Evolutionary conservation across 495 filamentous ascomycete species (phyloP).

Genomic region (Neurospora sublineolata): DNA sequence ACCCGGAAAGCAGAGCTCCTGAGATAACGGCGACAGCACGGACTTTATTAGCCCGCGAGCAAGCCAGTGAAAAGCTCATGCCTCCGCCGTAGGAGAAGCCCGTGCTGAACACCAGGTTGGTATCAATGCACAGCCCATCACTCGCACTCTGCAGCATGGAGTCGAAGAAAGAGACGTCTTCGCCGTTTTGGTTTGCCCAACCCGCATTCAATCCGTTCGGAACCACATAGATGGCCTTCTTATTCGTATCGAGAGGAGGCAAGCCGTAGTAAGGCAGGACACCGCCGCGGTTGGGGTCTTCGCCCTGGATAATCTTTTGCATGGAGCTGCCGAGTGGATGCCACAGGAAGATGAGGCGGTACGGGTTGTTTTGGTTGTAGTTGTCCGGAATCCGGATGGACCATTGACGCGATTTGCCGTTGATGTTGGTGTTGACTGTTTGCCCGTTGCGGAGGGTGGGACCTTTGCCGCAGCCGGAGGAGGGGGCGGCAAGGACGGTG

Average conservation of each 20-base stretch:
- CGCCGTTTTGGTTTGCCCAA: conserved; percentile 32
- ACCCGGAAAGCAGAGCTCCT: conserved; percentile 23
- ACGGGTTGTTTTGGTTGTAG: conserved; percentile 31
- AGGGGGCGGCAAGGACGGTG: conserved; percentile 2
- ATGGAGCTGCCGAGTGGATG: conserved; percentile 31
- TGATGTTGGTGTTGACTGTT: conserved; percentile 19
- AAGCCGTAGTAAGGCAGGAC: conserved; percentile 32
- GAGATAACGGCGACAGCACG: conserved; percentile 35
- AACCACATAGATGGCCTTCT: conserved; percentile 29
- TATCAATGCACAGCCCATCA: conserved; percentile 34
- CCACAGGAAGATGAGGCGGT: conserved; percentile 32
- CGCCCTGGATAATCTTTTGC: conserved; percentile 27
- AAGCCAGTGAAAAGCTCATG: conserved; percentile 38
- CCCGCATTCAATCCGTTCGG: conserved; percentile 33
- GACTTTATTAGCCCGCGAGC: conserved; percentile 27
- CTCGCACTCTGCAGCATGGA: conserved; percentile 26
- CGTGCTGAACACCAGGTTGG: conserved; percentile 32
- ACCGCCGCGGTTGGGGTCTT: conserved; percentile 19
- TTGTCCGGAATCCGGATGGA: conserved; percentile 30
- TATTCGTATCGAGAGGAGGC: conserved; percentile 23
- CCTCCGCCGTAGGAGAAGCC: conserved; percentile 41
- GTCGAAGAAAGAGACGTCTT: conserved; percentile 35
- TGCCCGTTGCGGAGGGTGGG: conserved; percentile 20
- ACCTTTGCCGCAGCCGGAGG: conserved; percentile 31
- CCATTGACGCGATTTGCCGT: conserved; percentile 22